A percentile compares a stretch with the other conserved stretches of the same genome.
Evolutionary conservation across 2,329 filamentous ascomycete genomes (phyloP).

Genomic region (Sclerotinia minor): DNA sequence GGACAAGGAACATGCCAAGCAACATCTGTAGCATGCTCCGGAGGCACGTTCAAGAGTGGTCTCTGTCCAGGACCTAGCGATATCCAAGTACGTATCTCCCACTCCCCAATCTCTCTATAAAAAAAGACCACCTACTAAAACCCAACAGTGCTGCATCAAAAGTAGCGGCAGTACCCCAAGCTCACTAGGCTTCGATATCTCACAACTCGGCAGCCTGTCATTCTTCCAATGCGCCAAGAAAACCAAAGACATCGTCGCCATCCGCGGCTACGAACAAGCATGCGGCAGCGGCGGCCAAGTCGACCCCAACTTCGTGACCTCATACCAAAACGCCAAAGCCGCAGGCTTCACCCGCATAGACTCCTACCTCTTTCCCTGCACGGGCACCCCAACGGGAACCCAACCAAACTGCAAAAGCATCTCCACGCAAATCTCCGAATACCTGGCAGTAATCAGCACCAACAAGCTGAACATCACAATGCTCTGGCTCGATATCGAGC

Average conservation of each 20-base stretch:
- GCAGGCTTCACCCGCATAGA: constrained; percentile 33
- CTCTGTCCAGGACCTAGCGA: constrained; percentile 30
- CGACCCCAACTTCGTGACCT: constrained; percentile 29
- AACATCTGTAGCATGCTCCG: constrained; percentile 27
- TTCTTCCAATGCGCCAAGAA: constrained; percentile 31
- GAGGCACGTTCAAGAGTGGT: constrained; percentile 27
- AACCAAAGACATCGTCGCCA: constrained; percentile 28
- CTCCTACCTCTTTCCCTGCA: constrained; percentile 37
- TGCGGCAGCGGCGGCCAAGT: constrained; percentile 33
- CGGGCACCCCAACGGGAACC: constrained; percentile 31
- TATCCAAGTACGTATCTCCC: constrained; percentile 20
- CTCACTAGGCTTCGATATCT: constrained; percentile 29
- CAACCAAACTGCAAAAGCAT: constrained; percentile 33
- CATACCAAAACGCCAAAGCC: constrained; percentile 32
- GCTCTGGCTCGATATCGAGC: constrained; percentile 38
- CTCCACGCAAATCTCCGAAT: constrained; percentile 32
- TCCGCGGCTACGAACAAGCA: constrained; percentile 31
- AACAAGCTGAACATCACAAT: constrained; percentile 30
- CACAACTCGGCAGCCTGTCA: constrained; percentile 15
- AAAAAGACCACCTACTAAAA: background rate
- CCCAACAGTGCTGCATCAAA: constrained; percentile 29
- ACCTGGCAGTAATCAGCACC: constrained; percentile 29
- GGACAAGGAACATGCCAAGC: constrained; percentile 28
- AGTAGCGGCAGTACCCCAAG: constrained; percentile 20
- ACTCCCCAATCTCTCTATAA: no score